Percentiles rank a stretch among this genome's conserved stretches.
phyloP scores from a whole-genome alignment of 495 filamentous ascomycete species.

The Cladorrhinum samala region DNA sequence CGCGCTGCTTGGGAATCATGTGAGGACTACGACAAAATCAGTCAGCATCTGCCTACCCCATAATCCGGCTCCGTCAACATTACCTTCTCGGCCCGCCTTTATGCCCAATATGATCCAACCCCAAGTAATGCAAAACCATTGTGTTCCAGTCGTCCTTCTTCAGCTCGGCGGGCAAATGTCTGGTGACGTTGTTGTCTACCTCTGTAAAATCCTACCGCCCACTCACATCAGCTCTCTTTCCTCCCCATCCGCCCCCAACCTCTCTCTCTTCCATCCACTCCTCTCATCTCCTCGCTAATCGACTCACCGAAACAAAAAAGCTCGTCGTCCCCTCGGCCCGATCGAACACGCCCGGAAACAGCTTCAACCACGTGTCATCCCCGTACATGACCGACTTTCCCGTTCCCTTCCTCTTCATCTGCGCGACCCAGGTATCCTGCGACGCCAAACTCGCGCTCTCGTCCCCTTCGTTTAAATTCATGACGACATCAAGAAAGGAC shows the following conservation, averaged over 20 bases:
- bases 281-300: too few relatives aligned
- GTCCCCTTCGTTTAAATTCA: constrained; percentile 94
- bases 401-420: constrained; percentile 65
- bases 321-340: constrained; percentile 88
- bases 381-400: constrained; percentile 90
- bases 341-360: constrained; percentile 84
- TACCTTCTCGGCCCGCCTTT: constrained; percentile 88
- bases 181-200: constrained; percentile 95
- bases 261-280: too few relatives aligned
- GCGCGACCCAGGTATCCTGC: constrained; percentile 93
- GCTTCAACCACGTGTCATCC: constrained; percentile 96
- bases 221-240: background rate
- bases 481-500: constrained; percentile 92
- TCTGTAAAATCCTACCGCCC: constrained; percentile 84
- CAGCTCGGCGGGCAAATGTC: constrained; percentile 76
- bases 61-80: background rate
- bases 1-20: constrained; percentile 87
- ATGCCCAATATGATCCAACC: constrained; percentile 95
- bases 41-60: background rate
- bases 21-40: constrained; percentile 60
- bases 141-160: constrained; percentile 78
- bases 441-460: constrained; percentile 74
- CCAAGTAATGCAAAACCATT: constrained; percentile 91
- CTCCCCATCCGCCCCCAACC: background rate
- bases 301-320: constrained; percentile 95